phyloP scores from a whole-genome alignment of 192 early-diverging fungal species.

The Kappamyces sp. region DNA sequence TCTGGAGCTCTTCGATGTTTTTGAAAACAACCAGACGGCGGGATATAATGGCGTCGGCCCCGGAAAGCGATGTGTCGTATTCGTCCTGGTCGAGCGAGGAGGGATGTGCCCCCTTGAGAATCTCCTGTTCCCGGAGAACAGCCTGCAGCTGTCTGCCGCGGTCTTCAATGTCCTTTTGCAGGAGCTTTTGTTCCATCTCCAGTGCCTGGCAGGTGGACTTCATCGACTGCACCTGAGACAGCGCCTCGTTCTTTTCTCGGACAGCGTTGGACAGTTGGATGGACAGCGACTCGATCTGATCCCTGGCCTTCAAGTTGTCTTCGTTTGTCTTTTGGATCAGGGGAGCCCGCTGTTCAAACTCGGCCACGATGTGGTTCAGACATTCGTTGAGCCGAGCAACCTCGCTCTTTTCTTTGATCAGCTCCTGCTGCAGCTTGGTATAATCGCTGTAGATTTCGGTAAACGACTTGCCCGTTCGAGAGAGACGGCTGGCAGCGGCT shows the following conservation, averaged over 20 bases:
- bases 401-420: conserved; percentile 41
- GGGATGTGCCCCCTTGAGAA: background rate
- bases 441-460: conserved; percentile 62
- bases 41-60: conserved; percentile 1
- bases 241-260: background rate
- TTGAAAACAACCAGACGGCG: conserved; percentile 2
- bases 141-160: conserved; percentile 22
- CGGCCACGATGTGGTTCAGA: conserved; percentile 52
- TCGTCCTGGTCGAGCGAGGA: background rate
- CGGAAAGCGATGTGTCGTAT: background rate
- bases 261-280: conserved; percentile 2
- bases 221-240: conserved; percentile 1
- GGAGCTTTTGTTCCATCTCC: conserved; percentile 15
- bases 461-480: conserved; percentile 47
- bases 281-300: conserved; percentile 18
- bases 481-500: conserved; percentile 35
- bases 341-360: conserved; percentile 52
- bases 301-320: conserved; percentile 19
- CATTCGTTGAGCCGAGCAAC: conserved; percentile 37
- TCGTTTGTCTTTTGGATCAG: conserved; percentile 36
- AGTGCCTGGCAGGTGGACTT: background rate
- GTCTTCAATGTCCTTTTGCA: conserved; percentile 13
- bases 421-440: conserved; percentile 45
- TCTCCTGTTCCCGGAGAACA: conserved; percentile 18
- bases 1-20: conserved; percentile 16